phyloP scores from a whole-genome alignment of 768 basidiomycete species.

The Rhodotorula babjevae region DNA sequence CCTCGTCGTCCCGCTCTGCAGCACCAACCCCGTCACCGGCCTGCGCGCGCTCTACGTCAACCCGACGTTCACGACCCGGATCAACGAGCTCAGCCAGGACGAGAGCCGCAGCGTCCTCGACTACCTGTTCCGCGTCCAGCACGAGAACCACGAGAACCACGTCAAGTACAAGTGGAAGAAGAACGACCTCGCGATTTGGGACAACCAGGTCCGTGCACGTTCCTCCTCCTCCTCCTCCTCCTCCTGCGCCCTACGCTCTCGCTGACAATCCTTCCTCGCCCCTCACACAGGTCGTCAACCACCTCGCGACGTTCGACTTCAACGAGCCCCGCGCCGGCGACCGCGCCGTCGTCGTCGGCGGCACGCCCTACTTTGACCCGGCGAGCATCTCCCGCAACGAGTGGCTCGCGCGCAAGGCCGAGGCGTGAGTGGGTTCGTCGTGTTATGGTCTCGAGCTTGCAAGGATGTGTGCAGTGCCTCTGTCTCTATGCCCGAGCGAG shows the following conservation, averaged over 20 bases:
- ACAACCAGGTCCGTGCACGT: slow-evolving; percentile 19
- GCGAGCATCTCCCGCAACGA: not conserved
- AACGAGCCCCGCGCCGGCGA: slow-evolving; percentile 22
- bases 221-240: not conserved
- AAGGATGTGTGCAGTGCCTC: too few relatives aligned
- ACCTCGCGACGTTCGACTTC: slow-evolving; percentile 28
- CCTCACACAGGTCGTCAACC: slow-evolving; percentile 10
- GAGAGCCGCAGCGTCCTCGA: slow-evolving; percentile 44
- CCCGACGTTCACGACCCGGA: slow-evolving; percentile 36
- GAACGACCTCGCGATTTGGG: slow-evolving; percentile 42
- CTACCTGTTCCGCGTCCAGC: slow-evolving; percentile 46
- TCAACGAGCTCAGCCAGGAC: slow-evolving; percentile 39
- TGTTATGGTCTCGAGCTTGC: too few relatives aligned
- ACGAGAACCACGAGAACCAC: slow-evolving; percentile 44
- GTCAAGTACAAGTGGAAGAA: slow-evolving; percentile 35
- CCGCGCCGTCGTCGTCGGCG: slow-evolving; percentile 33
- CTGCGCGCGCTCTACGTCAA: slow-evolving; percentile 34
- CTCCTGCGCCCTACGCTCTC: too few relatives aligned
- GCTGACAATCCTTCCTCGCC: not conserved
- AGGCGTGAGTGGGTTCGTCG: not conserved
- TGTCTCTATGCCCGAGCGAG: too few relatives aligned
- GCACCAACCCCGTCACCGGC: slow-evolving; percentile 44
- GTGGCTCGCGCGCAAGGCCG: not conserved
- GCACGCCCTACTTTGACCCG: slow-evolving; percentile 16
- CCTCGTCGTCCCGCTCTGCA: not conserved